A percentile compares a stretch with the other conserved stretches of the same genome.
Evolutionary conservation across 768 basidiomycete genomes (phyloP).

Genomic region (Phanerochaete carnosa): DNA sequence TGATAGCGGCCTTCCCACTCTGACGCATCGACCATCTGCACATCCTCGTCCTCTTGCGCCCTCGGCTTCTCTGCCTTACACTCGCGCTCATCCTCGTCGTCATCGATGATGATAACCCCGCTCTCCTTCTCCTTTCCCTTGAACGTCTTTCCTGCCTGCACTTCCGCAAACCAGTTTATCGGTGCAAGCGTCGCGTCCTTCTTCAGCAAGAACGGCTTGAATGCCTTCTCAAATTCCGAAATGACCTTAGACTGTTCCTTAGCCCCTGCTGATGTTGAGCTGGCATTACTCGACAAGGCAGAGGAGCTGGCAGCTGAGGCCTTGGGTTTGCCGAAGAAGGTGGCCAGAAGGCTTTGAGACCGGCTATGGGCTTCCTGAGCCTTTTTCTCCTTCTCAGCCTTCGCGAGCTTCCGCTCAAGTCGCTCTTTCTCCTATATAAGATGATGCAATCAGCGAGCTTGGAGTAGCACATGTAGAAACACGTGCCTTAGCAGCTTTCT

Average conservation of each 20-base stretch:
- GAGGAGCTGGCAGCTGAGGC: conserved; percentile 15
- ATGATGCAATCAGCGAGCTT: not conserved
- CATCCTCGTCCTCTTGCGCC: conserved; percentile 12
- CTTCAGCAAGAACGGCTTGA: conserved; percentile 78
- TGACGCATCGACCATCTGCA: conserved; percentile 21
- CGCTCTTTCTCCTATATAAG: conserved; percentile 60
- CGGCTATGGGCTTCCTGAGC: conserved; percentile 67
- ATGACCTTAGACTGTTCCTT: conserved; percentile 8
- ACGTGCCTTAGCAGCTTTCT: conserved; percentile 55
- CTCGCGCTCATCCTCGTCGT: conserved; percentile 34
- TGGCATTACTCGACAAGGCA: not conserved
- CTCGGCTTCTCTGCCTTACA: conserved; percentile 1
- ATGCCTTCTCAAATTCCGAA: conserved; percentile 70
- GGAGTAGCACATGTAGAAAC: not conserved
- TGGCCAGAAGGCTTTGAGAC: conserved; percentile 72
- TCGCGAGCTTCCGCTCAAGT: conserved; percentile 64
- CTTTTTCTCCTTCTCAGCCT: conserved; percentile 69
- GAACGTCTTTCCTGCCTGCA: conserved; percentile 22
- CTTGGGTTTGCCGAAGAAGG: conserved; percentile 72
- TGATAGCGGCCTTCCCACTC: not conserved
- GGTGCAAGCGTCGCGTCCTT: conserved; percentile 74
- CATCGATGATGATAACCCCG: conserved; percentile 62
- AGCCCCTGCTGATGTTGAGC: conserved; percentile 22
- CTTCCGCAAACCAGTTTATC: conserved; percentile 58
- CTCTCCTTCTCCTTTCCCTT: conserved; percentile 24